Evolutionary conservation across 2,329 filamentous ascomycete genomes (phyloP).

Genomic region (Stagonosporopsis chrysanthemi): DNA sequence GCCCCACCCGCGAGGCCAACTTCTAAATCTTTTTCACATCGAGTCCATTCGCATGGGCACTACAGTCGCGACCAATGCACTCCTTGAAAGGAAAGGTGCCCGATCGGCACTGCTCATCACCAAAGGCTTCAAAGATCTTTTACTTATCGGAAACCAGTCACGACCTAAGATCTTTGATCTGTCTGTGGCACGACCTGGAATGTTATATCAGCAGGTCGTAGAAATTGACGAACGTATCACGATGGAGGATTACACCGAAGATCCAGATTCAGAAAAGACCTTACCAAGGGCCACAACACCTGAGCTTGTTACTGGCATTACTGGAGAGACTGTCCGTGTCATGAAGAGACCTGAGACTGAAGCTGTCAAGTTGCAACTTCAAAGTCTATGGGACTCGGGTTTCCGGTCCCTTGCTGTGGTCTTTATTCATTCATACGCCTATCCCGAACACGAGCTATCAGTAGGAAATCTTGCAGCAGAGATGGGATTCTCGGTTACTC

Average conservation of each 20-base stretch:
- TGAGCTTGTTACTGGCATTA: too few species aligned
- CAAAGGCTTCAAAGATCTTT: slow-evolving; percentile 41
- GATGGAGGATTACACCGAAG: too few species aligned
- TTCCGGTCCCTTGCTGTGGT: slow-evolving; percentile 48
- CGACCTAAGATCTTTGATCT: slow-evolving; percentile 42
- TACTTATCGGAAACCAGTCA: slow-evolving; percentile 44
- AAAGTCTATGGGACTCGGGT: slow-evolving; percentile 41
- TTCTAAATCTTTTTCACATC: slow-evolving; percentile 8
- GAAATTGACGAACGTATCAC: too few species aligned
- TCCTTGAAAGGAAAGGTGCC: slow-evolving; percentile 42
- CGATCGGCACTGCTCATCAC: slow-evolving; percentile 36
- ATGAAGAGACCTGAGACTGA: slow-evolving; percentile 21
- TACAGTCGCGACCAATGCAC: slow-evolving; percentile 43
- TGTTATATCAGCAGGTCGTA: slow-evolving; percentile 28
- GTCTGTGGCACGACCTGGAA: slow-evolving; percentile 25
- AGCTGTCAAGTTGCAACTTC: slow-evolving; percentile 6
- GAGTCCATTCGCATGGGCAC: slow-evolving; percentile 36
- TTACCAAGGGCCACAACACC: too few species aligned
- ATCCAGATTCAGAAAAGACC: too few species aligned
- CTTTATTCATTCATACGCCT: slow-evolving; percentile 45
- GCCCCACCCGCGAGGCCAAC: neutral
- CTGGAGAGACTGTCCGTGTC: too few species aligned
- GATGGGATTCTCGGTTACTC: slow-evolving; percentile 41
- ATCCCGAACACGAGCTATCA: slow-evolving; percentile 40
- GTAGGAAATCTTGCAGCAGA: slow-evolving; percentile 6